These are phyloP conservation scores for Geranium incanum DNA, from an alignment of 441 rosid species.

Conservation along the genomic window DNA sequence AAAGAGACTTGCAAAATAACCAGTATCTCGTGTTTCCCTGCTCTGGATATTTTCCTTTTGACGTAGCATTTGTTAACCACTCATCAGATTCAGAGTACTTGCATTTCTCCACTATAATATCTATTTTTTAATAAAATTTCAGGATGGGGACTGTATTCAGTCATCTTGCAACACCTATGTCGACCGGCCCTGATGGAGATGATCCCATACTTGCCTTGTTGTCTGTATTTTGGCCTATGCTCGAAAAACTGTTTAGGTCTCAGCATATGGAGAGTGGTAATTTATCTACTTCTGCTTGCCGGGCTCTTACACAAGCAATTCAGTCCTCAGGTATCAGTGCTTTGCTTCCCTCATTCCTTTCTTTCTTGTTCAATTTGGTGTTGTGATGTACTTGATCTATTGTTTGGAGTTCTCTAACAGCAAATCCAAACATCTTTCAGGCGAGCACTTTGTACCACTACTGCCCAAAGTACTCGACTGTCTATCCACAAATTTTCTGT, in stretches of 20 bases:
- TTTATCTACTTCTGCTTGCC: slow-evolving; percentile 80
- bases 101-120: slow-evolving; percentile 15
- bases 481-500: slow-evolving; percentile 72
- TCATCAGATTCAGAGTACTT: neutral
- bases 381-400: neutral
- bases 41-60: neutral
- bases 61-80: neutral
- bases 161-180: slow-evolving; percentile 55
- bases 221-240: slow-evolving; percentile 80
- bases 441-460: slow-evolving; percentile 72
- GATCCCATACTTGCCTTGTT: slow-evolving; percentile 60
- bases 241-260: slow-evolving; percentile 79
- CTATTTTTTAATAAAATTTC: slow-evolving; percentile 20
- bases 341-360: neutral
- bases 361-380: neutral
- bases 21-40: neutral
- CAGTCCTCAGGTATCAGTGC: slow-evolving; percentile 67
- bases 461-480: slow-evolving; percentile 81
- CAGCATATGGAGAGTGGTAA: slow-evolving; percentile 78
- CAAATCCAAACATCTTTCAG: slow-evolving; percentile 24
- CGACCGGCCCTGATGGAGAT: slow-evolving; percentile 46
- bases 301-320: slow-evolving; percentile 83
- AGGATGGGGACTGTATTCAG: slow-evolving; percentile 88
- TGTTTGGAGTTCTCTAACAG: neutral
- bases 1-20: neutral